These are phyloP conservation scores for Arxiozyma telluris DNA, from an alignment of 1,139 yeast species.

Conservation along the genomic window DNA sequence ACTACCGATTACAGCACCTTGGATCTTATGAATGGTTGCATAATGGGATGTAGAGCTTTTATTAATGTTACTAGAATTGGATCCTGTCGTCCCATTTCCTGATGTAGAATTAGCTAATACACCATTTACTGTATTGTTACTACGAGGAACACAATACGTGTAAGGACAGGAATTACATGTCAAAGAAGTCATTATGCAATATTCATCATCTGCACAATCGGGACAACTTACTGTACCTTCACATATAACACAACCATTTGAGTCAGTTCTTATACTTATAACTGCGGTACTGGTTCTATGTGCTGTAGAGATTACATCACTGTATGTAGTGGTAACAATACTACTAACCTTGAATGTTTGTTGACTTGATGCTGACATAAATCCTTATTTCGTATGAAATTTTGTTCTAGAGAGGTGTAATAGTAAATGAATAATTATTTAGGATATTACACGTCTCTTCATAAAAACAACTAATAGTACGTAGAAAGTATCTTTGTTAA, in stretches of 20 bases:
- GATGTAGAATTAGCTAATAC: conserved; percentile 2
- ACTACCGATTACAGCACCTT: conserved; percentile 66
- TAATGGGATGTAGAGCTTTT: background rate
- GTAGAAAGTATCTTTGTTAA: too few relatives aligned
- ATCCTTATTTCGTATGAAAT: too few relatives aligned
- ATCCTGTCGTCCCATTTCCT: background rate
- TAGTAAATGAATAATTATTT: too few relatives aligned
- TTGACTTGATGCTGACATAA: background rate
- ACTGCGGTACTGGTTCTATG: background rate
- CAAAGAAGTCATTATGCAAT: conserved; percentile 43
- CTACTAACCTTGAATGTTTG: background rate
- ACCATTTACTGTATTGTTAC: conserved; percentile 6
- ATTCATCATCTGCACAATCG: conserved; percentile 42
- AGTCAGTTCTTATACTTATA: conserved; percentile 1
- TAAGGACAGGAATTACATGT: conserved; percentile 52
- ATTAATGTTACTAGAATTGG: background rate
- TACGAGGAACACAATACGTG: conserved; percentile 40
- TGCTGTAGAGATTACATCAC: background rate
- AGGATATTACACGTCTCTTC: too few relatives aligned
- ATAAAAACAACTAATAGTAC: too few relatives aligned
- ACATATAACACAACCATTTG: conserved; percentile 44
- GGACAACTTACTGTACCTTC: conserved; percentile 41
- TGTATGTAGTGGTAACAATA: background rate
- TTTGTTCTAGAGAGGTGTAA: background rate
- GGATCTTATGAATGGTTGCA: conserved; percentile 17